Base-by-base conservation (phyloP, 2,329 filamentous ascomycete species). In the Mycosphaerella sp. region DNA sequence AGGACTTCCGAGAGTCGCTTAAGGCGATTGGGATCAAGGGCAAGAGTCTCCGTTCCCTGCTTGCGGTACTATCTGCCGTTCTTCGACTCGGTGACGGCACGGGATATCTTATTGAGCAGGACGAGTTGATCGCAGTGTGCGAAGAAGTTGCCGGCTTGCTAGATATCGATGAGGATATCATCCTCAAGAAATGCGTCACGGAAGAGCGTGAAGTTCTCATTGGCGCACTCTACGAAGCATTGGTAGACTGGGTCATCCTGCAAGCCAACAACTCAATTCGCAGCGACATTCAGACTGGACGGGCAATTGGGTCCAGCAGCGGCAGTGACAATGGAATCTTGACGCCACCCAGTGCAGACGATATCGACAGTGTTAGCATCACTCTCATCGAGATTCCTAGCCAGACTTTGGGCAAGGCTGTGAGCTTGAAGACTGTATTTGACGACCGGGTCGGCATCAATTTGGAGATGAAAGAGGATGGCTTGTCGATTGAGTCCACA, bases 21-120 rank as follows among this genome's bases (percentile, higher is more conserved):
- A 95, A 94, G 68, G 82, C 87, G 1, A 91, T 98, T 62, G 93
- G 93, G 14, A 94, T 98, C 70, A 96, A 93, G 68, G 93, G 93
- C 6, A 79, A 86, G 9, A 76, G 83, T 21, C 84, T 94, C 59
- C 81, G 89, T 50, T 86, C 87, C 62, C 78, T 98, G 51, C 85
- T 98, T 45, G 93, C 89, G 0, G 85, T 85, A 0, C 77, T 98
- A 14, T 87, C 89, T 1, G 91, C 87, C 25, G 73, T 98, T 12
- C 74, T 98, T 16, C 96, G 96, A 68, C 80, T 98, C 3, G 93
- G 93, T 12, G 89, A 98, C 67, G 89, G 89, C 0, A 75, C 94
- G 5, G 89, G 89, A 58, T 91, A 95, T 62, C 75, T 84, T 25
- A 75, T 95, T 6, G 90, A 97, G 55, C 84, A 85, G 44, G 93